Evolutionary conservation across 192 early-diverging fungal species (phyloP).

Genomic region (Backusella tuberculispora): DNA sequence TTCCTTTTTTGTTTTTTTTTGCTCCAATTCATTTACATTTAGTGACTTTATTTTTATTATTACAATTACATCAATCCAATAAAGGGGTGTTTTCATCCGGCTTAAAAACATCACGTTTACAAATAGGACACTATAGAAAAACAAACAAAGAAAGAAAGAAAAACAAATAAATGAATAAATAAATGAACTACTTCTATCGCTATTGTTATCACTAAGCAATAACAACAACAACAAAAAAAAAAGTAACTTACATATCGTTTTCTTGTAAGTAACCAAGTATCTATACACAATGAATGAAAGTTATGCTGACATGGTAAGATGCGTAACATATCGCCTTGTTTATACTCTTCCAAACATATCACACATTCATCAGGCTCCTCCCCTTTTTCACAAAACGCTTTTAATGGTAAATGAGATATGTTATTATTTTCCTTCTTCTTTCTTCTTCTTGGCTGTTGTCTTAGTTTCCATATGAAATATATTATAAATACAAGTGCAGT

Average conservation of each 20-base stretch:
- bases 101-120: constrained; percentile 30
- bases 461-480: constrained; percentile 70
- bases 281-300: constrained; percentile 88
- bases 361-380: constrained; percentile 83
- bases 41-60: not conserved
- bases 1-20: not conserved
- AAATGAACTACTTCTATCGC: too few relatives aligned
- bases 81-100: constrained; percentile 29
- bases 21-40: not conserved
- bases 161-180: not conserved
- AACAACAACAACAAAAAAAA: too few relatives aligned
- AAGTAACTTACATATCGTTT: constrained; percentile 83
- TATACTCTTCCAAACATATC: constrained; percentile 93
- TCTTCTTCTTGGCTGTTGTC: constrained; percentile 54
- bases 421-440: constrained; percentile 41
- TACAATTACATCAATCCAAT: not conserved
- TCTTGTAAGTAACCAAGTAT: constrained; percentile 85
- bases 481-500: constrained; percentile 26
- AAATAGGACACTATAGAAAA: constrained; percentile 36
- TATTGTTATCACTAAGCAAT: too few relatives aligned
- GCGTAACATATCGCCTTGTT: constrained; percentile 77
- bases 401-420: constrained; percentile 72
- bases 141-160: not conserved
- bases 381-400: constrained; percentile 62
- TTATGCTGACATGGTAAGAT: constrained; percentile 87